These are phyloP conservation scores for Garcia nutans DNA, from an alignment of 345 rosid genomes.

Conservation along the genomic window DNA sequence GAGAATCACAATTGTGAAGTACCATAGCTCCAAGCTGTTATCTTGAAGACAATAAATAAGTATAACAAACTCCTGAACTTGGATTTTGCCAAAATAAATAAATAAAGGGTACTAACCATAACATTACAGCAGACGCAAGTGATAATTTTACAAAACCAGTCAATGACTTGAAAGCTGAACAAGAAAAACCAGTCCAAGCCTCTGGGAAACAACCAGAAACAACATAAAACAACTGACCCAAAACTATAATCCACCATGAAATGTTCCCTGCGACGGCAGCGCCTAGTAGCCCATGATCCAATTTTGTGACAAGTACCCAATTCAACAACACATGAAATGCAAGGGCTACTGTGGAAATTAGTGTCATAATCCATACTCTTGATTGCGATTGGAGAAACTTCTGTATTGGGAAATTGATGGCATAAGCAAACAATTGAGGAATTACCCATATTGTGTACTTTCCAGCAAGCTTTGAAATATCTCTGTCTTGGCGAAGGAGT, in stretches of 20 bases:
- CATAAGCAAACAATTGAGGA: slow-evolving; percentile 51
- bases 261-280: slow-evolving; percentile 55
- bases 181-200: slow-evolving; percentile 54
- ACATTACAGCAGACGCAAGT: slow-evolving; percentile 59
- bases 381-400: slow-evolving; percentile 56
- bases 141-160: slow-evolving; percentile 50
- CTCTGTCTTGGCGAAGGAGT: slow-evolving; percentile 41
- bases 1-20: slow-evolving; percentile 49
- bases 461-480: slow-evolving; percentile 47
- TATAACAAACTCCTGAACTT: no score
- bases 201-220: slow-evolving; percentile 39
- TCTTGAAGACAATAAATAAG: slow-evolving; percentile 2
- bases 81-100: no score
- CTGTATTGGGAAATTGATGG: slow-evolving; percentile 46
- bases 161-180: slow-evolving; percentile 43
- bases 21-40: slow-evolving; percentile 58
- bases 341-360: slow-evolving; percentile 34
- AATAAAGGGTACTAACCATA: slow-evolving; percentile 34
- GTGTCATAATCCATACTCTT: slow-evolving; percentile 52
- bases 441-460: slow-evolving; percentile 40
- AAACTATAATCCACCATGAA: slow-evolving; percentile 47
- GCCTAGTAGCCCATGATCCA: slow-evolving; percentile 38
- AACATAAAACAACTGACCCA: slow-evolving; percentile 34
- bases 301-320: slow-evolving; percentile 42
- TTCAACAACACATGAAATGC: slow-evolving; percentile 39